phyloP scores from a whole-genome alignment of 768 basidiomycete species.

The Mycena polygramma region DNA sequence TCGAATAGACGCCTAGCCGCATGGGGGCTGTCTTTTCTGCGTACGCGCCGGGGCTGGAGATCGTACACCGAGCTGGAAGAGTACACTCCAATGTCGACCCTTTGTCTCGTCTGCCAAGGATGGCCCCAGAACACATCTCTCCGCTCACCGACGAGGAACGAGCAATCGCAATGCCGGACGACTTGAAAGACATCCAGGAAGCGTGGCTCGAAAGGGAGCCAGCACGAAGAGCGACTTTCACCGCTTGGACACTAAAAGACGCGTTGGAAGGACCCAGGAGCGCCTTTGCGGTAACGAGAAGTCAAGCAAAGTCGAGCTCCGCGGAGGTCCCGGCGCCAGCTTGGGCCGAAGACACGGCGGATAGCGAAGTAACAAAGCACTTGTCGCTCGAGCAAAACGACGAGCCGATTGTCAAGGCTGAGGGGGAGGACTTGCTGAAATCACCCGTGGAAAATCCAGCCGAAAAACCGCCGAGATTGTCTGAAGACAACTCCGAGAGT shows the following conservation, averaged over 20 bases:
- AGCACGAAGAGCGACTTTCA: neutral
- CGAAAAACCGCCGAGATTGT: too few species aligned
- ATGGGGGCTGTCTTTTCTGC: conserved; percentile 43
- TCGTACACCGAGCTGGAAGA: conserved; percentile 11
- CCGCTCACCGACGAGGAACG: neutral
- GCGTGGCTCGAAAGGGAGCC: neutral
- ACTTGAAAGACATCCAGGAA: neutral
- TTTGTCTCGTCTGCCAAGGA: neutral
- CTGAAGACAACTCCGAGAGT: too few species aligned
- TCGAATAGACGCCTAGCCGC: conserved; percentile 32
- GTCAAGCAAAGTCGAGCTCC: too few species aligned
- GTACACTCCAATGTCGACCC: conserved; percentile 23
- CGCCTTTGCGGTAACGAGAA: neutral
- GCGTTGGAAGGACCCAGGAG: neutral
- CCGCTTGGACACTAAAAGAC: neutral
- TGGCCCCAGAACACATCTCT: neutral
- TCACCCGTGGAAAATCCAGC: too few species aligned
- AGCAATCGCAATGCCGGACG: neutral
- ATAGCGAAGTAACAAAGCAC: too few species aligned
- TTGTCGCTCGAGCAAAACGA: too few species aligned
- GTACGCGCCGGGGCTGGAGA: conserved; percentile 10
- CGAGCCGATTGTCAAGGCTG: too few species aligned
- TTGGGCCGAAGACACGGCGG: too few species aligned
- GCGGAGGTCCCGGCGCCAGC: too few species aligned
- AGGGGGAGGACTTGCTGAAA: too few species aligned